Evolutionary conservation across 495 filamentous ascomycete genomes (phyloP), one percentile per base, ranked within the genome.

Genomic region (Jackrogersella multiformis): DNA sequence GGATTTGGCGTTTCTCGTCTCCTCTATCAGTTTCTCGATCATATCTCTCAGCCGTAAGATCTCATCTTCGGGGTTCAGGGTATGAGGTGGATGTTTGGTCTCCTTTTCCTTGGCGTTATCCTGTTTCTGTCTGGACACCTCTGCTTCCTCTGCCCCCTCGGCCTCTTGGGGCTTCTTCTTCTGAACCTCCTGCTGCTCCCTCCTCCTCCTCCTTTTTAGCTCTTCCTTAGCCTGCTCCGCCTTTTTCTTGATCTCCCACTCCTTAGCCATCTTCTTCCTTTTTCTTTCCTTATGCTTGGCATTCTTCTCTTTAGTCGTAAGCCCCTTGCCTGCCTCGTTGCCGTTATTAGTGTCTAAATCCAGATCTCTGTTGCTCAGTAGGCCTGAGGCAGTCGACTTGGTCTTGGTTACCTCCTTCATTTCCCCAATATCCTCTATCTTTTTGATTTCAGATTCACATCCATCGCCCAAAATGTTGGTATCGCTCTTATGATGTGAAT

Each of bases 211-310:
- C 21, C n/a, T 28, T 41, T 32, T 63, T 45, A 44, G n/a, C 20
- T 52, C 30, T 32, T 52, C 35, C 30, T 34, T 61, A 24, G 35
- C 36, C 18, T 53, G 1, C 45, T 61, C 64, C 9, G 32, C 32
- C 13, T 18, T 68, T 13, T 39, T 35, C 42, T 49, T 59, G 1
- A 24, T 63, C 48, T 58, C 53, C 53, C 59, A 55, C 18, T 54
- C 12, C 5, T 38, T 23, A 10, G 39, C 20, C 4, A 36, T 30
- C 16, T 24, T 58, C n/a, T 15, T 55, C 54, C 41, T 68, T 10
- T 54, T 35, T 9, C 32, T 68, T 7, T 52, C 32, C 16, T 30
- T 63, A 34, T 42, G 34, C 45, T 55, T 59, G 0, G 15, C 3
- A 0, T 44, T 51, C 7, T 16, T 61, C 34, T 67, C 39, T 24